phyloP scores from a whole-genome alignment of 768 basidiomycete genomes.

The Pisolithus microcarpus region DNA sequence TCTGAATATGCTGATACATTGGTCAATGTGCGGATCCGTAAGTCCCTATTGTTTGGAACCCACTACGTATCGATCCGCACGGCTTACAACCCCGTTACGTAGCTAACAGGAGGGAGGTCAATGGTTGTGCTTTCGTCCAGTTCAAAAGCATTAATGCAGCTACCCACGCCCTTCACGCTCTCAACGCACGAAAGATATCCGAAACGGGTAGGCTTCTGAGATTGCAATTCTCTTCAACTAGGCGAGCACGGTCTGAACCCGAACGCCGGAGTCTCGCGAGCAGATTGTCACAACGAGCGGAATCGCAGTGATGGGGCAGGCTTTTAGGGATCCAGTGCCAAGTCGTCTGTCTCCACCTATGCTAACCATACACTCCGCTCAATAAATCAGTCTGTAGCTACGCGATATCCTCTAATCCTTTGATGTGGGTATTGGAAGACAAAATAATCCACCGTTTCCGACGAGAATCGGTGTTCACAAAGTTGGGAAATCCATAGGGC shows the following conservation, averaged over 20 bases:
- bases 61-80: not conserved
- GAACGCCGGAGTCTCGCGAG: not conserved
- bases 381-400: not conserved
- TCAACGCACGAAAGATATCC: conserved; percentile 24
- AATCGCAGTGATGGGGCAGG: not conserved
- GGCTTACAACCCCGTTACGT: conserved; percentile 18
- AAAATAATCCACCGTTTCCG: no score
- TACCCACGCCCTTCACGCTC: conserved; percentile 37
- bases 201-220: not conserved
- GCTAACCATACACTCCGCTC: not conserved
- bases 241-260: not conserved
- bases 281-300: not conserved
- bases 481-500: no score
- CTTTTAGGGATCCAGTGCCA: not conserved
- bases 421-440: no score
- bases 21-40: conserved; percentile 26
- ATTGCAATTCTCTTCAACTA: conserved; percentile 9
- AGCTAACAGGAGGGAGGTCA: conserved; percentile 26
- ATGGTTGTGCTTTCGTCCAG: conserved; percentile 43
- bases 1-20: conserved; percentile 10
- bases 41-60: conserved; percentile 6
- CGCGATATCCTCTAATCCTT: not conserved
- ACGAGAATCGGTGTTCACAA: no score
- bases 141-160: conserved; percentile 42
- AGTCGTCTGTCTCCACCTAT: not conserved